Evolutionary conservation across 371 early-diverging fungal genomes (phyloP), one percentile per base, ranked within the genome.

Genomic region (Zopfochytrium polystomum): DNA sequence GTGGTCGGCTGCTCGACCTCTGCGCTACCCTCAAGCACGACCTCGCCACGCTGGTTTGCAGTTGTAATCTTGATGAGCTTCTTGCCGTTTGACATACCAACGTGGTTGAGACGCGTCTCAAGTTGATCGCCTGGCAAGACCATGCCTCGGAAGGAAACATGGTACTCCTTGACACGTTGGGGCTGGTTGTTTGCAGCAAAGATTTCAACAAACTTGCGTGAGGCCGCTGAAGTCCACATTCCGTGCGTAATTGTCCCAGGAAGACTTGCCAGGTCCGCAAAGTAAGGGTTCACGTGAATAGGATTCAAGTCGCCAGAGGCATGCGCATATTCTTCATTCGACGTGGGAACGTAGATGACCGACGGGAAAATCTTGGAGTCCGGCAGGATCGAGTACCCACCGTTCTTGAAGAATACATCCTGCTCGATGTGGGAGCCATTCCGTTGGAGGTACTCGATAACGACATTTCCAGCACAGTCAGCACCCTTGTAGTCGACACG

Each of bases 221-320:
- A 90, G 18, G 94, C 87, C 18, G 96, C 96, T 56, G 86, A 85
- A 57, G 95, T 95, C 95, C 95, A 96, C 95, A 96, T 94, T 59
- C 96, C 96, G 74, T 96, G 96, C 25, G 96, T 96, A 66, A 96
- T 95, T 34, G 95, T 94, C 30, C 71, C 93, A 50, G 96, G 95
- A 56, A 96, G 85, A 50, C 83, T 82, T 55, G 93, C 93, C 32
- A 92, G 75, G 60, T 92, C 92, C 60, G 95, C 91, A 84, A 96
- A 90, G 87, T 92, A 93, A 52, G 91, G 89, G 85, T 92, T 93
- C 73, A 90, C 91, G 82, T 96, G 96, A 65, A 96, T 96, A 29
- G 96, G 96, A 77, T 96, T 96, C 80, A 83, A 86, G 72, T 96
- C 96, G 57, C 88, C 89, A 29, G 95, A 93, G 30, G 89, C 87